Evolutionary conservation across 192 early-diverging fungal species (phyloP).

Genomic region (Funneliformis geosporum): DNA sequence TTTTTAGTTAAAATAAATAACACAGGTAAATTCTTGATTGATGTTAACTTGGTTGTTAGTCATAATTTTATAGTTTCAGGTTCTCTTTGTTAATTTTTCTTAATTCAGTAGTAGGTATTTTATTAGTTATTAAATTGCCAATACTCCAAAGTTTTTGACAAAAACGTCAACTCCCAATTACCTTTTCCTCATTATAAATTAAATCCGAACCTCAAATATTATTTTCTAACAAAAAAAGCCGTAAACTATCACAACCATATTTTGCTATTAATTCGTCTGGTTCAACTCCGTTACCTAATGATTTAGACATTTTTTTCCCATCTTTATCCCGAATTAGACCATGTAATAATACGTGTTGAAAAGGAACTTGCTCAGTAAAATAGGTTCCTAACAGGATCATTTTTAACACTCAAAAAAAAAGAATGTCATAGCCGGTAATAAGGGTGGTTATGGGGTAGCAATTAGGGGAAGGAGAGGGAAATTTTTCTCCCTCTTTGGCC

Average conservation of each 20-base stretch:
- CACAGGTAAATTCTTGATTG: too few relatives aligned
- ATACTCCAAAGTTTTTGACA: conserved; percentile 26
- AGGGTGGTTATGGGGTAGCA: conserved; percentile 10
- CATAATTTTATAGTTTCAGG: too few relatives aligned
- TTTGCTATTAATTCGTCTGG: conserved; percentile 12
- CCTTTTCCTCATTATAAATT: conserved; percentile 18
- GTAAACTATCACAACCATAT: conserved; percentile 28
- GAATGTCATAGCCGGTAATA: conserved; percentile 24
- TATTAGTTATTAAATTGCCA: conserved; percentile 16
- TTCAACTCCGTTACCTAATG: conserved; percentile 13
- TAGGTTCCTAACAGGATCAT: conserved; percentile 23
- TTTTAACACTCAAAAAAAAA: conserved; percentile 31
- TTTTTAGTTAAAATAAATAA: too few relatives aligned
- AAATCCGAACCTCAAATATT: conserved; percentile 25
- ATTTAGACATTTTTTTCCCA: conserved; percentile 24
- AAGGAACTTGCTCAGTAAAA: conserved; percentile 23
- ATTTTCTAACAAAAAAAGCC: conserved; percentile 27
- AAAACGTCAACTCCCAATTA: conserved; percentile 11
- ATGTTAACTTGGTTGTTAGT: too few relatives aligned
- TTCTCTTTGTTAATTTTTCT: conserved; percentile 7
- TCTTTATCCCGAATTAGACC: conserved; percentile 23
- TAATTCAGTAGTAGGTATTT: conserved; percentile 8
- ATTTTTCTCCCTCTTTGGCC: neutral
- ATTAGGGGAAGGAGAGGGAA: neutral
- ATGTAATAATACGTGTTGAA: conserved; percentile 26